Conservation (phyloP, 2,329 filamentous ascomycete species). For the Apiospora hydei region DNA sequence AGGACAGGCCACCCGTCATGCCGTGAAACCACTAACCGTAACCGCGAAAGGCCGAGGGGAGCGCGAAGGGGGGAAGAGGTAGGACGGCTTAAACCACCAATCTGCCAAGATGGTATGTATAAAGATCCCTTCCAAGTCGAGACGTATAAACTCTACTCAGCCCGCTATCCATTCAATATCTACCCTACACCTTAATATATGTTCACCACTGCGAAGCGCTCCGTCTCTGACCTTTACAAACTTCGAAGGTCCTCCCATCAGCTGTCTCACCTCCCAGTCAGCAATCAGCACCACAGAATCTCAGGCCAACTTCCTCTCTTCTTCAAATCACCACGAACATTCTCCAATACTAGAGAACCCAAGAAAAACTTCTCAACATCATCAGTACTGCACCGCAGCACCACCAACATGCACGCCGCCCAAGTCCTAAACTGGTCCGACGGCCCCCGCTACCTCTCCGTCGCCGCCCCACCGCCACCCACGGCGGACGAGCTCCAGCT, state of each 20-base stretch:
- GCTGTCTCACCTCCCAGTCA: neutral
- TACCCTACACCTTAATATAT: neutral
- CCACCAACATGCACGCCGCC: conserved; percentile 37
- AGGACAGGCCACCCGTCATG: neutral
- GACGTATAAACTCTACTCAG: neutral
- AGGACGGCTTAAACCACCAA: neutral
- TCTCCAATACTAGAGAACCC: neutral
- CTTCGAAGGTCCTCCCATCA: neutral
- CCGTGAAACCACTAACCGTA: neutral
- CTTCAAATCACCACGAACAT: neutral
- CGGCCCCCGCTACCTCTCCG: conserved; percentile 41
- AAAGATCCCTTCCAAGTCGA: neutral
- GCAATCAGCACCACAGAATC: neutral
- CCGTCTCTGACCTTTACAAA: neutral
- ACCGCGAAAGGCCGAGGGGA: neutral
- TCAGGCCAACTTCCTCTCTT: neutral
- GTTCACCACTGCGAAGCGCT: neutral
- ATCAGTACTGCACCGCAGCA: neutral
- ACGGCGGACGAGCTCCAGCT: conserved; percentile 52
- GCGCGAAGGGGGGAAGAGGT: too few species aligned
- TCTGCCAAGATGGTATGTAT: neutral
- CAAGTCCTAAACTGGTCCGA: conserved; percentile 39
- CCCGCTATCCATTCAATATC: neutral
- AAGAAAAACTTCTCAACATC: neutral
- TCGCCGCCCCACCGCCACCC: conserved; percentile 46